Evolutionary conservation across 306 rosid genomes (phyloP), one percentile per base, ranked within the genome.

Genomic region (Abrus pulchellus): DNA sequence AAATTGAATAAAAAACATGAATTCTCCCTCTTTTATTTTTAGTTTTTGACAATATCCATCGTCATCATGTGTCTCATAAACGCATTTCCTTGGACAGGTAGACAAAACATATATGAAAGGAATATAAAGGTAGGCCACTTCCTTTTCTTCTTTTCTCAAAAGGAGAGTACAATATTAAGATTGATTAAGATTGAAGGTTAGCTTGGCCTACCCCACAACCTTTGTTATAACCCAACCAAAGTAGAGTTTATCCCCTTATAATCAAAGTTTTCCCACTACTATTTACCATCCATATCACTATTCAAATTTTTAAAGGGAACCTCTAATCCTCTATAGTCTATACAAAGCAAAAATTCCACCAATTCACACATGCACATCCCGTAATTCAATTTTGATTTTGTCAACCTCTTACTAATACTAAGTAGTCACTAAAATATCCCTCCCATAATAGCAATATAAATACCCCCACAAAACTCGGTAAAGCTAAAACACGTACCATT

Each of bases 331-430:
- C 30, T 11, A 34, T 5, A 13, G 1, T 41, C 2, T 41, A 40
- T 5, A 10, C 11, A 2, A 0, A 32, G 11, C 20, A 53, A 80
- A 20, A 47, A 76, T 78, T 76, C 82, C 74, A 68, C 74, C 40
- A 13, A 50, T 86, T 86, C 90, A 86, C 85, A 81, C 85, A 14
- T 63, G 74, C 79, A 50, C 0, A 11, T 6, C 45, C 41, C 78
- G 45, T 7, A 30, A 80, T 80, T 67, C 72, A 80, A 45, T 2
- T 49, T 67, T 80, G 85, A 83, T 72, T 83, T 80, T 69, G 74
- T 86, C 90, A 71, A 77, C 79, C 34, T 13, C 34, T 70, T 32
- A 27, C 40, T 57, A 41, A 36, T 36, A 36, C 40, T 36, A 14
- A 14, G 12, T 28, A 7, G 29, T 14, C 7, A 61, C 77, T 11